Evolutionary conservation across 2,329 filamentous ascomycete species (phyloP).

Genomic region (Nothomitra cinnamomea): DNA sequence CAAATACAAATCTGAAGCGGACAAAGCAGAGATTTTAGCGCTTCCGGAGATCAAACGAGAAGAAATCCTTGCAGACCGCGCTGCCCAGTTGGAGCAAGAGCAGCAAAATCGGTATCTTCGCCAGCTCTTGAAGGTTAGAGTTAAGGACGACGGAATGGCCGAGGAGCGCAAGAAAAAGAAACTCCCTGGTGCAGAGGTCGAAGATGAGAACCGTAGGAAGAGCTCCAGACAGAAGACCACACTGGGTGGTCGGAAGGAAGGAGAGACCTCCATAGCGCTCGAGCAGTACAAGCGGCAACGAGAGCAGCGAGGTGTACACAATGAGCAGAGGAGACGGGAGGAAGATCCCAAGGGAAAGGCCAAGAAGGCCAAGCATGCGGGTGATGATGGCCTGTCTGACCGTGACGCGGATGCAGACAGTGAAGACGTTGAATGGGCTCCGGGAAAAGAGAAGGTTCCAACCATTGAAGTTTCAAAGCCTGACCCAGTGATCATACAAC

Average conservation of each 20-base stretch:
- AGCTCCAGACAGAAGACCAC: slow-evolving; percentile 54
- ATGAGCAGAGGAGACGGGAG: slow-evolving; percentile 28
- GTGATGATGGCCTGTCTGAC: slow-evolving; percentile 41
- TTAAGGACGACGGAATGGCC: slow-evolving; percentile 39
- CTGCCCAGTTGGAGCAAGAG: slow-evolving; percentile 63
- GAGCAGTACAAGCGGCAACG: slow-evolving; percentile 49
- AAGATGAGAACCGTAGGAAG: slow-evolving; percentile 58
- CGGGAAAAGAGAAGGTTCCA: slow-evolving; percentile 24
- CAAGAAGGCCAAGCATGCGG: slow-evolving; percentile 45
- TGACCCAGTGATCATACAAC: slow-evolving; percentile 44
- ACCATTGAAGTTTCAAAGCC: slow-evolving; percentile 31
- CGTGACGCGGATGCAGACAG: slow-evolving; percentile 53
- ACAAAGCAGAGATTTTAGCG: slow-evolving; percentile 63
- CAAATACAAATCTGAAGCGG: slow-evolving; percentile 55
- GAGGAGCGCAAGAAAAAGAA: slow-evolving; percentile 50
- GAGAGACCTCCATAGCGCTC: slow-evolving; percentile 54
- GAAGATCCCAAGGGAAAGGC: slow-evolving; percentile 16
- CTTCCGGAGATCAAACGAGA: slow-evolving; percentile 87
- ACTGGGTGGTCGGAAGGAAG: slow-evolving; percentile 45
- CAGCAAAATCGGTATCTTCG: slow-evolving; percentile 70
- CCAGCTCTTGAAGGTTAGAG: slow-evolving; percentile 52
- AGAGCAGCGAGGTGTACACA: slow-evolving; percentile 37
- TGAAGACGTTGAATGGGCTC: slow-evolving; percentile 64
- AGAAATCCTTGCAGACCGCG: slow-evolving; percentile 73
- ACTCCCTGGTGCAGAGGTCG: slow-evolving; percentile 54